phyloP scores from a whole-genome alignment of 2,329 filamentous ascomycete genomes.

The Aspergillus fischeri region DNA sequence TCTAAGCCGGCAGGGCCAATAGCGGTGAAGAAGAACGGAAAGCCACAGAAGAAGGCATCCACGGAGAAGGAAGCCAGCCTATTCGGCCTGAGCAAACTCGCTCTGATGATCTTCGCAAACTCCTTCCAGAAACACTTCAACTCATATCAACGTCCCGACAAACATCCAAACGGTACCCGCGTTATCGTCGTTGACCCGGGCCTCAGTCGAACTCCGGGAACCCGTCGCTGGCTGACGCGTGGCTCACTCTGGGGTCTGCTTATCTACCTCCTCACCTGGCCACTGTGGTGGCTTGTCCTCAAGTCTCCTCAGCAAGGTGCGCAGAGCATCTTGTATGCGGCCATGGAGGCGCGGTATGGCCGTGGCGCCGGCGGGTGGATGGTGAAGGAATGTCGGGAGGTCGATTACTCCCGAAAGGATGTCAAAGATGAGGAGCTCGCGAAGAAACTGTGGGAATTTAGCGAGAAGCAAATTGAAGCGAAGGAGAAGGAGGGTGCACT shows the following conservation, averaged over 20 bases:
- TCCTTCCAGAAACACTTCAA: constrained; percentile 92
- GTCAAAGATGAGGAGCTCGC: constrained; percentile 73
- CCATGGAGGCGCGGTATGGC: constrained; percentile 72
- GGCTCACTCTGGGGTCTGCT: constrained; percentile 77
- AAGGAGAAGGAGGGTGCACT: constrained; percentile 75
- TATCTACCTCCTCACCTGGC: constrained; percentile 72
- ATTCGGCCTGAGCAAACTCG: constrained; percentile 65
- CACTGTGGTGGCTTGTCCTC: constrained; percentile 79
- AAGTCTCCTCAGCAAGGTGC: constrained; percentile 81
- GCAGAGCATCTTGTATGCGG: constrained; percentile 79
- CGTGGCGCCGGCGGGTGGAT: constrained; percentile 64
- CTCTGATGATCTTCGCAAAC: constrained; percentile 81
- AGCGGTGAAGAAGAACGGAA: not conserved
- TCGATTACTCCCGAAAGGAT: constrained; percentile 68
- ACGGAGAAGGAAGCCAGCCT: constrained; percentile 32
- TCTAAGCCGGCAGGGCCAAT: not conserved
- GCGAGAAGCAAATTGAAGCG: constrained; percentile 75
- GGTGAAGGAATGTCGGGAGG: constrained; percentile 83
- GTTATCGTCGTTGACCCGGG: constrained; percentile 88
- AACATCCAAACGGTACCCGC: constrained; percentile 73
- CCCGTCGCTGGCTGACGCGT: constrained; percentile 77
- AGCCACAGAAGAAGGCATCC: constrained; percentile 33
- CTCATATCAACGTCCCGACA: constrained; percentile 77
- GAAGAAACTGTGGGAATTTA: constrained; percentile 85
- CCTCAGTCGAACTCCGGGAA: constrained; percentile 78